Evolutionary conservation across 176 grass and related monocot genomes (phyloP).

Genomic region (Stipa capillata): DNA sequence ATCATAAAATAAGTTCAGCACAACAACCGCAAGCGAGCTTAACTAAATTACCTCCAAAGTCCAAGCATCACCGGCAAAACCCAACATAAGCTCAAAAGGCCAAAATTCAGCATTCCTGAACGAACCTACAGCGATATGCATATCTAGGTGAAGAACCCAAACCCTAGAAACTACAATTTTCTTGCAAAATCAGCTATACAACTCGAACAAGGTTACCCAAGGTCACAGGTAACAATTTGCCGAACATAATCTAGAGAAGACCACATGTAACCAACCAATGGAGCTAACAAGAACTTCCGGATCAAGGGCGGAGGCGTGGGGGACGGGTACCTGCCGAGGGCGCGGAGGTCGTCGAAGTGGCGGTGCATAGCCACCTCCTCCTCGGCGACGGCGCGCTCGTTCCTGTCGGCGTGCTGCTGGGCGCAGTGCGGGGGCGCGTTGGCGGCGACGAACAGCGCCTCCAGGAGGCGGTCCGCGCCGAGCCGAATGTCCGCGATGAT

Average conservation of each 20-base stretch:
- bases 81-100: too few relatives aligned
- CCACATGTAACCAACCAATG: neutral
- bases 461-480: constrained; percentile 78
- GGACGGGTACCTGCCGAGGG: constrained; percentile 47
- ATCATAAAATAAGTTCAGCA: too few relatives aligned
- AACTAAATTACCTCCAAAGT: neutral
- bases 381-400: constrained; percentile 15
- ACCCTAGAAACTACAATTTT: neutral
- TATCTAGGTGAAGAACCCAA: neutral
- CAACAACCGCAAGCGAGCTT: too few relatives aligned
- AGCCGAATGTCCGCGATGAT: constrained; percentile 89
- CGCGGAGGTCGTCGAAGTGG: constrained; percentile 84
- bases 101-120: neutral
- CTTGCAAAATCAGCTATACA: neutral
- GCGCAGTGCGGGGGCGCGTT: constrained; percentile 26
- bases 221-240: neutral
- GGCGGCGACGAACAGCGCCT: constrained; percentile 64
- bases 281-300: neutral
- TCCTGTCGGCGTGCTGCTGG: constrained; percentile 31
- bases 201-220: neutral
- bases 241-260: neutral
- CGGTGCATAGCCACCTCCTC: constrained; percentile 79
- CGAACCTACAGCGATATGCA: neutral
- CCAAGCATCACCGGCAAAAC: neutral
- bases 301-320: neutral